Percentiles rank a stretch among this genome's conserved stretches.
phyloP scores from a whole-genome alignment of 192 early-diverging fungal genomes.

The Dissophora globulifera region DNA sequence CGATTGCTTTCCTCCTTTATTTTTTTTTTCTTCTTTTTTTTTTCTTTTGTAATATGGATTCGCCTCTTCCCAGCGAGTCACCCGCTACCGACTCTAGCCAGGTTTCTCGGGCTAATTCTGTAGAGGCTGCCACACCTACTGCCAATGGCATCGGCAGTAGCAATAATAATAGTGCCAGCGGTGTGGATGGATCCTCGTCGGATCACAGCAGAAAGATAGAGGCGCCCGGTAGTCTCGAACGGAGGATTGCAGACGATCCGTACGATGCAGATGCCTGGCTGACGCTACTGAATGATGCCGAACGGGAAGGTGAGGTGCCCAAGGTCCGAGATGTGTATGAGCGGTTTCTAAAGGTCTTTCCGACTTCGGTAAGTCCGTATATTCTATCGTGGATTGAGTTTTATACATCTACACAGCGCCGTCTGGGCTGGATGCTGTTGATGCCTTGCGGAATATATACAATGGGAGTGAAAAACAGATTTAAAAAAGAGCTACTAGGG shows the following conservation, averaged over 20 bases:
- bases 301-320: constrained; percentile 63
- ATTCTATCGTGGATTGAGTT: neutral
- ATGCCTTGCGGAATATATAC: neutral
- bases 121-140: constrained; percentile 1
- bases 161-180: no score
- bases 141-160: constrained; percentile 5
- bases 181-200: neutral
- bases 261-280: constrained; percentile 78
- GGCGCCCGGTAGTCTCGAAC: constrained; percentile 43
- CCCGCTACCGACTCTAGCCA: constrained; percentile 24
- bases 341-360: constrained; percentile 79
- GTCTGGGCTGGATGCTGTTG: neutral
- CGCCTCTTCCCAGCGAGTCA: constrained; percentile 25
- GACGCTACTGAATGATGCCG: constrained; percentile 68
- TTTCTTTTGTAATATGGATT: constrained; percentile 22
- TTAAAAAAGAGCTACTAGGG: no score
- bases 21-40: neutral
- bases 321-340: constrained; percentile 74
- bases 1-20: neutral
- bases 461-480: constrained; percentile 4
- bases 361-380: constrained; percentile 75
- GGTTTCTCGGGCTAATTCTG: constrained; percentile 29
- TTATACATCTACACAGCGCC: neutral
- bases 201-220: constrained; percentile 12
- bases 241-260: constrained; percentile 60